Conservation (phyloP, 352 stramenopile species). For the Pythium vanterpoolii region DNA sequence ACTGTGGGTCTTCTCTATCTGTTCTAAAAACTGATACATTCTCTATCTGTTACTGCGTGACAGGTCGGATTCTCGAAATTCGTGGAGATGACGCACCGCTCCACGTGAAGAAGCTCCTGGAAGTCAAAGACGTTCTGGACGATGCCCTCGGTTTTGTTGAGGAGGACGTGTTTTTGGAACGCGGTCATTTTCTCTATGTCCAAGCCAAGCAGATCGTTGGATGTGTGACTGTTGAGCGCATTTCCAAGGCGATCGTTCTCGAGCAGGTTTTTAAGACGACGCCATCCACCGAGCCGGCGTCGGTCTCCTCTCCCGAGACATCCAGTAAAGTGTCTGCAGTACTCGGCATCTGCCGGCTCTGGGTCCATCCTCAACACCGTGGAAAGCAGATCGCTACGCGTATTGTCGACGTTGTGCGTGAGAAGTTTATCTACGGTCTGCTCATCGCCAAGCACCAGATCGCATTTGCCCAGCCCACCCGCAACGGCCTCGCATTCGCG, state of each 20-base stretch:
- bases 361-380: slow-evolving; percentile 55
- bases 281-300: background rate
- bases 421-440: slow-evolving; percentile 76
- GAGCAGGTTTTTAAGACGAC: slow-evolving; percentile 5
- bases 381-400: slow-evolving; percentile 50
- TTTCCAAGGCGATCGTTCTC: slow-evolving; percentile 41
- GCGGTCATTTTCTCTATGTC: slow-evolving; percentile 62
- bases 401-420: slow-evolving; percentile 55
- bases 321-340: slow-evolving; percentile 25
- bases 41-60: background rate
- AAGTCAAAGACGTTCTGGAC: slow-evolving; percentile 69
- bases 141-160: slow-evolving; percentile 67
- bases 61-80: slow-evolving; percentile 65
- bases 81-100: slow-evolving; percentile 41
- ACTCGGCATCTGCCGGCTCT: slow-evolving; percentile 68
- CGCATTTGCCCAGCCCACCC: slow-evolving; percentile 75
- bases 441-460: slow-evolving; percentile 41
- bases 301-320: background rate
- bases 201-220: slow-evolving; percentile 55
- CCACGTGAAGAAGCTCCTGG: slow-evolving; percentile 69
- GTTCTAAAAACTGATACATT: background rate
- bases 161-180: slow-evolving; percentile 44
- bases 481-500: slow-evolving; percentile 57
- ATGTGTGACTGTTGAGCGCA: slow-evolving; percentile 53
- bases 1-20: background rate